These are phyloP conservation scores for Batkoa obscura DNA, from an alignment of 371 early-diverging fungal species.

Conservation along the genomic window DNA sequence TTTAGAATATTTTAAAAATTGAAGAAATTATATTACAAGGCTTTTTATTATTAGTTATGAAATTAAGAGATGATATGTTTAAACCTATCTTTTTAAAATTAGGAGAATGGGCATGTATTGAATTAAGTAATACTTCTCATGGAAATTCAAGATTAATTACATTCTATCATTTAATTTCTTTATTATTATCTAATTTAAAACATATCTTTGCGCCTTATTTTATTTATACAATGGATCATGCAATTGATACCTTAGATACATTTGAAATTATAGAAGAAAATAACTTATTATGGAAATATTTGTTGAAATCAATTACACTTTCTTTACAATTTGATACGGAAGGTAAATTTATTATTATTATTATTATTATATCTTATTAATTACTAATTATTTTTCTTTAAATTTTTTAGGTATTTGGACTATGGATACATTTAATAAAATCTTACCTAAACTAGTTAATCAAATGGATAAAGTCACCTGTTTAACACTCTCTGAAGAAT, in stretches of 20 bases:
- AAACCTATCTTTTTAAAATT: conserved; percentile 77
- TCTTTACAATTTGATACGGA: conserved; percentile 14
- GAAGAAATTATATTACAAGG: conserved; percentile 48
- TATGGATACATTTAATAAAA: conserved; percentile 46
- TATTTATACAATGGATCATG: conserved; percentile 50
- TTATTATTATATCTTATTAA: too few species aligned
- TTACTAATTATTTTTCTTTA: too few species aligned
- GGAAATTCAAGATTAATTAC: conserved; percentile 34
- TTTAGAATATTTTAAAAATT: conserved; percentile 25
- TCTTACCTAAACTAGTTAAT: conserved; percentile 42
- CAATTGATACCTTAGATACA: conserved; percentile 29
- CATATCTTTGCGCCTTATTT: conserved; percentile 74
- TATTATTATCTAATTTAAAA: conserved; percentile 53
- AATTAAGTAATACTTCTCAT: conserved; percentile 17
- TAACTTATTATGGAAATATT: conserved; percentile 14
- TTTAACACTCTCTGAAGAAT: conserved; percentile 17
- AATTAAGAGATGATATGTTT: conserved; percentile 84
- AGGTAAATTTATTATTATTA: too few species aligned
- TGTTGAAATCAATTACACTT: conserved; percentile 13
- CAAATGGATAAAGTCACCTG: conserved; percentile 43
- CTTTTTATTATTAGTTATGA: conserved; percentile 64
- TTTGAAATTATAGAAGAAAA: neutral
- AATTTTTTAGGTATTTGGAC: too few species aligned
- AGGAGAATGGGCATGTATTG: conserved; percentile 73
- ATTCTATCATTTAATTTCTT: conserved; percentile 58